These are phyloP conservation scores for Magnusiomyces tetraspermus DNA, from an alignment of 1,139 yeast genomes.

Conservation along the genomic window DNA sequence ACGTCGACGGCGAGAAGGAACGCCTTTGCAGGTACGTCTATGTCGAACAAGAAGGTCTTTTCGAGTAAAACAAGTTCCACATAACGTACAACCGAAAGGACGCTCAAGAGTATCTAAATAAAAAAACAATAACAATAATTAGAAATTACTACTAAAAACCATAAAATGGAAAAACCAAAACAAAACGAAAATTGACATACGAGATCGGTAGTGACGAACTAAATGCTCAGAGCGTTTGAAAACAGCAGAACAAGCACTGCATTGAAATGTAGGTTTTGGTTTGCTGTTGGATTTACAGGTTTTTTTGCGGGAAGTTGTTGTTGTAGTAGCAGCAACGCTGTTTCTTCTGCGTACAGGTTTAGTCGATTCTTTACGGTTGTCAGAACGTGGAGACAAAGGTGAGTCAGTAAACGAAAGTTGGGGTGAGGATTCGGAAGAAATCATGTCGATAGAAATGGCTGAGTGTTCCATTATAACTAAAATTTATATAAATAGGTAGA, in stretches of 20 bases:
- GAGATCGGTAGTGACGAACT: not conserved
- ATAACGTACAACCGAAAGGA: constrained; percentile 2
- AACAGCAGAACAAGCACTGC: not conserved
- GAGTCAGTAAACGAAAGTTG: not conserved
- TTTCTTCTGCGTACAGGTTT: not conserved
- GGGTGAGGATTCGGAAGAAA: not conserved
- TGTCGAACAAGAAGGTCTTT: constrained; percentile 3
- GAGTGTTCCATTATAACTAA: not conserved
- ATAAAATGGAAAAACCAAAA: no score
- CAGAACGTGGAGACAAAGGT: not conserved
- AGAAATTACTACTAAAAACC: no score
- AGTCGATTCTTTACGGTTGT: not conserved
- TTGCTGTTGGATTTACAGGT: not conserved
- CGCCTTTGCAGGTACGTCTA: constrained; percentile 1
- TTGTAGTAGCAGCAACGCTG: not conserved
- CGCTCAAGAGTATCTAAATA: constrained; percentile 2
- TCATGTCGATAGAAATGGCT: not conserved
- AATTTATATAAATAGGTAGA: not conserved
- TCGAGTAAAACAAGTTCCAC: constrained; percentile 6
- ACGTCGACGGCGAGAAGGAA: constrained; percentile 1
- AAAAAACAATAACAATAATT: not conserved
- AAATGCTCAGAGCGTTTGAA: constrained; percentile 4
- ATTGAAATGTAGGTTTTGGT: constrained; percentile 1
- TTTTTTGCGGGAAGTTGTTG: not conserved
- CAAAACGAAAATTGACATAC: constrained; percentile 1